Base-by-base conservation (phyloP, 164 flowering plant genomes). In the Vitis rotundifolia region DNA sequence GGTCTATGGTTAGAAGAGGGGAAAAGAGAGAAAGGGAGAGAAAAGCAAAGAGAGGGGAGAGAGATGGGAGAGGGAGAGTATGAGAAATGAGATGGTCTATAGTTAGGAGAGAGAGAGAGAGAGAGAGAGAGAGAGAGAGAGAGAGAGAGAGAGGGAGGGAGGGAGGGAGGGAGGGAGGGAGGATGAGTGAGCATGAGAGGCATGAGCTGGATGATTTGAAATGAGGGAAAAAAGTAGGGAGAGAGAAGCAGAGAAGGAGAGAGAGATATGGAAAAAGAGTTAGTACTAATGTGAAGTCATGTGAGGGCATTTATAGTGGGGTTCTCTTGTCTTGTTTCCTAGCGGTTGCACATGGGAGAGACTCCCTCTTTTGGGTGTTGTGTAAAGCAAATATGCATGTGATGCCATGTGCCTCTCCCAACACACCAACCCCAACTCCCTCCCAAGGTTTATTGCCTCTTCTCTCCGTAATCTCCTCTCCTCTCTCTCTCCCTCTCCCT, bases 221-320 rank as follows among this genome's bases (percentile, higher is more conserved):
- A 57, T 58, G 67, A 18, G 26, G 14, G 48, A 48, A 14, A 15
- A 62, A 54, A 37, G 44, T 37, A 37, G 44, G 44, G 19, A 22
- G 26, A 22, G 26, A 22, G 26, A 22, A n/a, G 68, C 37, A 63
- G 50, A 49, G n/a, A n/a, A 49, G 49, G 59, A 13, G 28, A 29
- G 51, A 61, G 16, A 66, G 26, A 18, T 67, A 37, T 37, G 15
- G 4, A 11, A 49, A 52, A 22, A 62, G 44, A 37, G 44, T 37
- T 3, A 53, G 16, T 22, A 19, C 49, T 26, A 18, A 64, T 66
- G 64, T 59, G 68, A 70, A 73, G 62, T 63, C 79, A 81, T 78
- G 79, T 73, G 79, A 68, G 60, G 53, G 73, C 81, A 81, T 81
- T 81, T 68, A 75, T 64, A 73, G 68, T 68, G 79, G 79, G 74